Percentiles rank a stretch among this genome's conserved stretches.
These are phyloP conservation scores for Theobroma cacao DNA, from an alignment of 345 rosid species.

Conservation along the genomic window DNA sequence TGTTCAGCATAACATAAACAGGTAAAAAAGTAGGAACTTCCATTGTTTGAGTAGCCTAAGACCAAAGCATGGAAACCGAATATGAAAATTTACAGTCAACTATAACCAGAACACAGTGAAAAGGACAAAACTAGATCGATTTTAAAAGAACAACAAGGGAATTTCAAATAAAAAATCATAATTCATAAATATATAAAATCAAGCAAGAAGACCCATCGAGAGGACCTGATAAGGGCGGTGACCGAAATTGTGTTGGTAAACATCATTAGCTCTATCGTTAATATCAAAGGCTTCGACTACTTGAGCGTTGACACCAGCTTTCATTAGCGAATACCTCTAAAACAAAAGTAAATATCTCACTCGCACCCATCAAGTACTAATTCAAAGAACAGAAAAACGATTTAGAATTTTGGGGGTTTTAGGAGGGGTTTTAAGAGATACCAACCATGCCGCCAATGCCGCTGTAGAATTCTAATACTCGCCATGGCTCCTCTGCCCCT, in stretches of 20 bases:
- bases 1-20: not conserved
- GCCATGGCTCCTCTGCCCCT: slow-evolving; percentile 50
- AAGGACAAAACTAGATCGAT: not conserved
- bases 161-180: not conserved
- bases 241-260: slow-evolving; percentile 77
- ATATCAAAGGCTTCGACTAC: slow-evolving; percentile 87
- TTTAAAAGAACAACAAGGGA: not conserved
- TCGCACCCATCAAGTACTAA: not conserved
- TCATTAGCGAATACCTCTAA: slow-evolving; percentile 72
- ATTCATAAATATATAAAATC: not conserved
- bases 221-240: slow-evolving; percentile 89
- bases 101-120: not conserved
- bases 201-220: not conserved
- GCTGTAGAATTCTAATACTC: slow-evolving; percentile 90
- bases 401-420: not conserved
- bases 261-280: slow-evolving; percentile 86
- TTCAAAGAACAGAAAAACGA: not conserved
- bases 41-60: not conserved
- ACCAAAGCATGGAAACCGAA: not conserved
- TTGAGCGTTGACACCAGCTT: slow-evolving; percentile 54
- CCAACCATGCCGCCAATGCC: slow-evolving; percentile 98
- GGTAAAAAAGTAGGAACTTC: not conserved
- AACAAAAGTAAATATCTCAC: not conserved
- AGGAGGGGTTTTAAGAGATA: slow-evolving; percentile 27
- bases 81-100: slow-evolving; percentile 2